These are phyloP conservation scores for Blumeria hordei DNA, from an alignment of 2,329 filamentous ascomycete genomes.

Conservation along the genomic window DNA sequence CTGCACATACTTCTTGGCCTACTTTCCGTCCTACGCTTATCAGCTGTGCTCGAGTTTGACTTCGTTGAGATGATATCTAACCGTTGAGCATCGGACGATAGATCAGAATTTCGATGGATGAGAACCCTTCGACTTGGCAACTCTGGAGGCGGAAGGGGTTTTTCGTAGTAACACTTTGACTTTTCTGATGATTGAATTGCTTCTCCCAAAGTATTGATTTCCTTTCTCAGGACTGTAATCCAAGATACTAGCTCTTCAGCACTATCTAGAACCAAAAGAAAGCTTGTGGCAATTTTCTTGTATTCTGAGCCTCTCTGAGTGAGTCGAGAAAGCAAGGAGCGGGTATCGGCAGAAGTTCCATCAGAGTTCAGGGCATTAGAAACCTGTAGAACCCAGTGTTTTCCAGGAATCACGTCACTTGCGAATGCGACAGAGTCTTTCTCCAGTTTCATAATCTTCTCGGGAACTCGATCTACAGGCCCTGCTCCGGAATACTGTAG, in stretches of 20 bases:
- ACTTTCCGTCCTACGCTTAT: background rate
- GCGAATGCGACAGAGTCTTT: slow-evolving; percentile 58
- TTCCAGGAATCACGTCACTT: slow-evolving; percentile 55
- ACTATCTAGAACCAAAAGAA: slow-evolving; percentile 49
- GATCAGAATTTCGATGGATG: slow-evolving; percentile 8
- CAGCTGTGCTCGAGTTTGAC: background rate
- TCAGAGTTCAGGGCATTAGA: slow-evolving; percentile 39
- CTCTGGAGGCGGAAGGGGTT: background rate
- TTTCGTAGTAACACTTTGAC: background rate
- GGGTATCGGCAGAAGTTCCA: slow-evolving; percentile 25
- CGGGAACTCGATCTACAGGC: slow-evolving; percentile 43
- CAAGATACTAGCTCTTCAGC: slow-evolving; percentile 55
- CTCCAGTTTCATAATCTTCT: slow-evolving; percentile 48
- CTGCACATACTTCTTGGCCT: background rate
- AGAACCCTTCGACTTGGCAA: slow-evolving; percentile 12
- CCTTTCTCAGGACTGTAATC: slow-evolving; percentile 41
- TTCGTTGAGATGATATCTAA: background rate
- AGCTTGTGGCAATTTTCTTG: slow-evolving; percentile 29
- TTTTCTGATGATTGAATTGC: slow-evolving; percentile 18
- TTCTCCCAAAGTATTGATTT: slow-evolving; percentile 47
- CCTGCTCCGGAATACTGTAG: slow-evolving; percentile 53
- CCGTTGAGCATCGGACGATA: slow-evolving; percentile 4
- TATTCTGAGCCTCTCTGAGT: slow-evolving; percentile 33
- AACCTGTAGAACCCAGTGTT: slow-evolving; percentile 59
- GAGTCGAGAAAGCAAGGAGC: slow-evolving; percentile 40